Percentiles rank a stretch among this genome's conserved stretches.
These are phyloP conservation scores for Teunomyces panamensis DNA, from an alignment of 805 yeast species.

Conservation along the genomic window DNA sequence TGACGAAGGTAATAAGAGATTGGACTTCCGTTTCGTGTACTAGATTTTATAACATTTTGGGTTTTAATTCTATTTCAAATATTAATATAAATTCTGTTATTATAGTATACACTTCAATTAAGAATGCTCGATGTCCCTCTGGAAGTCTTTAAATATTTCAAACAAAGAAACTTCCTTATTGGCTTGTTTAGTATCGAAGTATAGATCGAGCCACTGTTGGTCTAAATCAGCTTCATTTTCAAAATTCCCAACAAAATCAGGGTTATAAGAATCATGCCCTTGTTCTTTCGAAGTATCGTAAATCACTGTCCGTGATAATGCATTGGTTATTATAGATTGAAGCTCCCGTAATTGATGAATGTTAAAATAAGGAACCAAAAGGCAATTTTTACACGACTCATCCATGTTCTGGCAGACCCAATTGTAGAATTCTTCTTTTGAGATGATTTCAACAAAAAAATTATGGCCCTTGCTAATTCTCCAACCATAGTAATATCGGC, in stretches of 20 bases:
- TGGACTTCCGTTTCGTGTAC: slow-evolving; percentile 45
- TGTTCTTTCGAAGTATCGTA: background rate
- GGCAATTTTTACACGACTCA: background rate
- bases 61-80: background rate
- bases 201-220: slow-evolving; percentile 9
- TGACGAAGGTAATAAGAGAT: slow-evolving; percentile 57
- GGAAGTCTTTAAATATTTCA: slow-evolving; percentile 2
- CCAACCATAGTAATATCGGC: slow-evolving; percentile 46
- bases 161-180: slow-evolving; percentile 2
- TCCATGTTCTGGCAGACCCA: slow-evolving; percentile 4
- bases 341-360: slow-evolving; percentile 7
- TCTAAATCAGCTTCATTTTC: slow-evolving; percentile 5
- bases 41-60: slow-evolving; percentile 7
- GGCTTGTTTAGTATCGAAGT: slow-evolving; percentile 1
- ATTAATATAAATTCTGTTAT: background rate
- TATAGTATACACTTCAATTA: background rate
- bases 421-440: slow-evolving; percentile 26
- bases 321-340: background rate
- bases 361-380: slow-evolving; percentile 2
- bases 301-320: background rate
- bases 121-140: slow-evolving; percentile 2
- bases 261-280: background rate
- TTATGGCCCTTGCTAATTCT: slow-evolving; percentile 41
- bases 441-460: slow-evolving; percentile 27
- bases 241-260: background rate